Percentiles rank a stretch among this genome's conserved stretches.
Evolutionary conservation across 2,329 filamentous ascomycete species (phyloP).

Genomic region (Talaromyces marneffei): DNA sequence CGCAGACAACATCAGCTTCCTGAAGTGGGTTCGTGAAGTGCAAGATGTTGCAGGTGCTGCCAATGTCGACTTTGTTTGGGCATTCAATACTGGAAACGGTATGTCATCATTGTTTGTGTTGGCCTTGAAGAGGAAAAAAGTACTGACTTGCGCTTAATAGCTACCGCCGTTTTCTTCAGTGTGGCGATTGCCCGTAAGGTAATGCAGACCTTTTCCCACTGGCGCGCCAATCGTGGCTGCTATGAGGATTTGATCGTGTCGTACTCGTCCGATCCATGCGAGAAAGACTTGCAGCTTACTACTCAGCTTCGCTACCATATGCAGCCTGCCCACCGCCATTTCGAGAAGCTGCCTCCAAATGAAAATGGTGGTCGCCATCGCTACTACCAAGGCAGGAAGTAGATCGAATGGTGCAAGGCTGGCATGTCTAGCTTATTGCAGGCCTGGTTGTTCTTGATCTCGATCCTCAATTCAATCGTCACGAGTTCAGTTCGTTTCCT

Average conservation of each 20-base stretch:
- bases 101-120: slow-evolving; percentile 15
- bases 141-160: slow-evolving; percentile 2
- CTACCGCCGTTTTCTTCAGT: slow-evolving; percentile 26
- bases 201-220: slow-evolving; percentile 24
- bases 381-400: background rate
- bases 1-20: slow-evolving; percentile 27
- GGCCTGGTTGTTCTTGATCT: background rate
- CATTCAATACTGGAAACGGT: slow-evolving; percentile 42
- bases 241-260: slow-evolving; percentile 26
- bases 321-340: slow-evolving; percentile 5
- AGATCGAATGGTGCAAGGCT: background rate
- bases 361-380: background rate
- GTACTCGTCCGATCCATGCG: slow-evolving; percentile 33
- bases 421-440: background rate
- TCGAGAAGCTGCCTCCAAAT: background rate
- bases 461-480: background rate
- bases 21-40: slow-evolving; percentile 33
- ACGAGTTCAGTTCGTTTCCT: background rate
- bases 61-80: slow-evolving; percentile 38
- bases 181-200: slow-evolving; percentile 25
- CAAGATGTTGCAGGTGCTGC: slow-evolving; percentile 28
- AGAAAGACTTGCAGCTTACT: slow-evolving; percentile 28
- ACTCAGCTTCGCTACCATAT: slow-evolving; percentile 14
- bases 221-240: slow-evolving; percentile 17
- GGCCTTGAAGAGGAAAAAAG: background rate